Base-by-base conservation (phyloP, 2,329 filamentous ascomycete genomes). In the Ophiostoma himal-ulmi region DNA sequence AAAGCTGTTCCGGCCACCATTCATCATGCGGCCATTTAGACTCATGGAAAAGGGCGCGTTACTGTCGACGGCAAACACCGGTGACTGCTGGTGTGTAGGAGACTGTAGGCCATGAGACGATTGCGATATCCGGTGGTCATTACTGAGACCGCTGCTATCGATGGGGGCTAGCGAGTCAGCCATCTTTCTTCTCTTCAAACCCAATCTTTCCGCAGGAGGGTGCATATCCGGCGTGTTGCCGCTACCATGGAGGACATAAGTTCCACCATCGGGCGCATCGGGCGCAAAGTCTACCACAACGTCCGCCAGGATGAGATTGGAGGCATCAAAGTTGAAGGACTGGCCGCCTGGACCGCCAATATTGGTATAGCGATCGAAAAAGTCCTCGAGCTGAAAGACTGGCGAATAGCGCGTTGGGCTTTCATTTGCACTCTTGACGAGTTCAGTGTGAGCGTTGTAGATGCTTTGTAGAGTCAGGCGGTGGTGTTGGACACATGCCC, bases 301-400 rank as follows among this genome's bases (percentile, higher is more conserved):
- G 75, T 94, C 91, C 1, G 86, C 81, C 69, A 95, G 86, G 20
- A 86, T 89, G 52, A 94, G 82, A 76, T 93, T 91, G 1, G 91
- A 88, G 1, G 90, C 87, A 75, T 95, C 91, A 70, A 95, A 91
- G 5, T 79, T 82, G 73, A 84, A 86, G 0, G 84, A 82, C 70
- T 88, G 84, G 0, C 88, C 89, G 0, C 87, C 88, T 26, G 81
- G 81, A 0, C 84, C 83, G 0, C 83, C 82, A 64, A 88, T 82
- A 71, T 84, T 86, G 0, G 81, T 80, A 72, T 96, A 96, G 37
- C 93, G 85, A 75, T 95, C 91, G 75, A 95, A 94, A 78, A 96
- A 96, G 76, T 95, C 91, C 73, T 95, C 92, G 17, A 94, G 85
- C 72, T 95, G 91, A 76, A 95, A 94, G 1, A 92, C 90, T 0